These are phyloP conservation scores for Bipolaris bicolor DNA, from an alignment of 2,329 filamentous ascomycete genomes.

Conservation along the genomic window DNA sequence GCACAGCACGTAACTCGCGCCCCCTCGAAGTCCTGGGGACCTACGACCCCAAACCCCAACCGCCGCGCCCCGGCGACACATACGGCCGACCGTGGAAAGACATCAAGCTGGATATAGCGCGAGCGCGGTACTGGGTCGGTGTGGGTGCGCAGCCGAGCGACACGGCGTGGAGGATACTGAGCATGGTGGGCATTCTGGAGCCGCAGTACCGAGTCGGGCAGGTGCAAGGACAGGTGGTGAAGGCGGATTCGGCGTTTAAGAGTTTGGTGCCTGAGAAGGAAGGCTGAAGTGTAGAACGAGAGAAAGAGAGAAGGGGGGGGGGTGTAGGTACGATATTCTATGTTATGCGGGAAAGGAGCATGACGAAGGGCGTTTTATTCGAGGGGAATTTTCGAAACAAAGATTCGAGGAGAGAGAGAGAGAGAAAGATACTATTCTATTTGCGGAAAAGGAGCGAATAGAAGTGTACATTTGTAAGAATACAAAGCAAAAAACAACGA, in stretches of 20 bases:
- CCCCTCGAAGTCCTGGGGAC: conserved; percentile 89
- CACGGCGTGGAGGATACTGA: conserved; percentile 82
- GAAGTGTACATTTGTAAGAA: neutral
- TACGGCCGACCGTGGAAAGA: conserved; percentile 80
- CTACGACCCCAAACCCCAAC: conserved; percentile 65
- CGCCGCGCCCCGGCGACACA: conserved; percentile 57
- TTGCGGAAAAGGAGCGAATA: too few relatives aligned
- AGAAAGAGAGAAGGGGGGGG: too few relatives aligned
- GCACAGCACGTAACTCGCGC: conserved; percentile 79
- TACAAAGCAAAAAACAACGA: neutral
- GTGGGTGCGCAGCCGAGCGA: conserved; percentile 95
- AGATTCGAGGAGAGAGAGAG: neutral
- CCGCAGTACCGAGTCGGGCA: conserved; percentile 45
- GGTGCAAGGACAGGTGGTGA: conserved; percentile 41
- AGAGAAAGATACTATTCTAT: too few relatives aligned
- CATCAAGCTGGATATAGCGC: conserved; percentile 79
- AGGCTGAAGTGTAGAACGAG: neutral
- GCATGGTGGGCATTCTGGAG: conserved; percentile 64
- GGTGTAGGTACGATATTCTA: neutral
- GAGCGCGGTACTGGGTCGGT: conserved; percentile 94
- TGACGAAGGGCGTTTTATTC: too few relatives aligned
- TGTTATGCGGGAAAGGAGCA: neutral
- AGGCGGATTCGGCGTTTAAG: conserved; percentile 11
- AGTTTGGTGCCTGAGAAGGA: conserved; percentile 3
- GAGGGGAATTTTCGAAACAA: too few relatives aligned